Evolutionary conservation across 2,329 filamentous ascomycete genomes (phyloP), one percentile per base, ranked within the genome.

Genomic region (Penicillium sp.): DNA sequence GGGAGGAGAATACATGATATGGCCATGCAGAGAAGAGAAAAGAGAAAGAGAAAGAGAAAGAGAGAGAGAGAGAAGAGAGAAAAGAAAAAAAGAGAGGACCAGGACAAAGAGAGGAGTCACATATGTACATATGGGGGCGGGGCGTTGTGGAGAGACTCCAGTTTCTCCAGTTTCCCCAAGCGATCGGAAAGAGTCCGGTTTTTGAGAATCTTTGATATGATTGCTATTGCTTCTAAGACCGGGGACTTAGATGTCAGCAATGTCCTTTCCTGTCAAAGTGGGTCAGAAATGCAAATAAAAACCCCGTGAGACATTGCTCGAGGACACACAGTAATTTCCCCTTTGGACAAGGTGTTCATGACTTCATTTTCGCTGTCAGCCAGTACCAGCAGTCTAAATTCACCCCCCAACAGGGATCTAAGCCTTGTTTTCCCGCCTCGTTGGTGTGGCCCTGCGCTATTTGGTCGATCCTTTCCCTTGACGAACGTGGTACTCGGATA

Each of bases 21-120:
- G 6, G 32, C n/a, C 33, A 5, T 15, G 38, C 29, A 27, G n/a
- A 32, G 31, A 63, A 57, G 18, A 23, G 43, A 35, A 20, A 32
- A 27, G 40, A 45, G 29, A 13, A 24, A 27, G 27, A 42, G 42
- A 42, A 44, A 24, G 15, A 57, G 18, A 23, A 41, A 33, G 24
- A n/a, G n/a, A 27, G 40, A 45, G 29, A 13, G 20, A 27, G 27
- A 42, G 42, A 42, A 44, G 18, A 24, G 15, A 57, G 18, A 23
- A 41, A 33, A 20, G 29, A 13, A 24, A 27, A 37, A 44, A 27
- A 13, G 23, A 27, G 28, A 42, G 42, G 40, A 45, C 24, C 20
- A 39, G 29, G 23, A 40, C 38, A 25, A 25, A 15, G 38, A 40
- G 24, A 25, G 20, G n/a, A 40, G 24, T 24, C 38, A 40, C 12